Evolutionary conservation across 2,329 filamentous ascomycete genomes (phyloP), one percentile per base, ranked within the genome.

Genomic region (Beauveria sp.): DNA sequence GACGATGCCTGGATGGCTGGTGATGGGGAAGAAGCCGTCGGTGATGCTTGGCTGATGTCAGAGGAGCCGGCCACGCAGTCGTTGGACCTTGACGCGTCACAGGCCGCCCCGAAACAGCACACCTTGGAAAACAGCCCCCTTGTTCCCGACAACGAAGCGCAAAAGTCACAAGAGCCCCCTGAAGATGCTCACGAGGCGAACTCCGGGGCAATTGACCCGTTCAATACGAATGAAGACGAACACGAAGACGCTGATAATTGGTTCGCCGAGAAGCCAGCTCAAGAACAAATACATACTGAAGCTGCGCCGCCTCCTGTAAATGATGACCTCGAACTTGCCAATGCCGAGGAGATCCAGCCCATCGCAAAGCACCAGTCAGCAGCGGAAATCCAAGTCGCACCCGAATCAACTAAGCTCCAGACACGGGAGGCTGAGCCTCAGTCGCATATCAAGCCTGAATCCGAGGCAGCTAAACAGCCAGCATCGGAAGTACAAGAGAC

Each of bases 1-100:
- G 61, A 50, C 9, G 56, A 63, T 50, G 64, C 55, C 14, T 63
- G 61, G 64, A 41, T 62, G 53, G 55, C 66, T 58, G 66, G 53
- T n/a, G 63, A 68, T 57, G 66, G 51, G 24, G 62, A 68, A 1
- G 67, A 69, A 53, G 62, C 47, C 26, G 66, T 70, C 50, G 67
- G 30, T n/a, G 65, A 62, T 61, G 64, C 66, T 26, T 70, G 66
- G 68, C 44, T 69, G 9, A 24, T 41, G 28, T 54, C 60, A 7
- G 60, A 53, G 9, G 47, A 48, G 5, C 28, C 54, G 26, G 40
- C 58, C 5, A 7, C 24, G 46, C 53, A 58, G 28, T 46, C 60
- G 5, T 34, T 47, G 2, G 30, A 52, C 22, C 3, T 55, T 14
- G 43, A 47, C n/a, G 41, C 43, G 34, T 24, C 57, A 5, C 28